These are phyloP conservation scores for Apiotrichum siamense DNA, from an alignment of 1,284 basidiomycete species.

Conservation along the genomic window DNA sequence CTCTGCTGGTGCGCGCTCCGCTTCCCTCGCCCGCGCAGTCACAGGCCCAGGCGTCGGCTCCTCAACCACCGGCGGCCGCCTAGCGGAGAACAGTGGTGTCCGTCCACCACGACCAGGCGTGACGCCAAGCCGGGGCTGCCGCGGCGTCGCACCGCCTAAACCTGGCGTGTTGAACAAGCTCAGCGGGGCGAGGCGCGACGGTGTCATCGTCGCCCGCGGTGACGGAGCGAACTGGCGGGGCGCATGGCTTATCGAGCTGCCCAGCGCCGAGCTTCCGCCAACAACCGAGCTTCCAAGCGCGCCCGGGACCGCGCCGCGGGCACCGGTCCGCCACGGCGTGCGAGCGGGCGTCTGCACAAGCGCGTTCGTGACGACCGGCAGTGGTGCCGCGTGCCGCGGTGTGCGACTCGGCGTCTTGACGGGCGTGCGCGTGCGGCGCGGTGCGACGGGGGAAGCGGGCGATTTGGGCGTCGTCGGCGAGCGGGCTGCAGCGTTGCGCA, in stretches of 20 bases:
- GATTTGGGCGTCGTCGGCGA: background rate
- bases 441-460: background rate
- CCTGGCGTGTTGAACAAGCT: background rate
- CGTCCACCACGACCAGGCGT: background rate
- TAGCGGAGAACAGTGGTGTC: too few species aligned
- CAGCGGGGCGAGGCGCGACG: background rate
- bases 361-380: constrained; percentile 31
- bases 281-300: background rate
- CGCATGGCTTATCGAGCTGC: background rate
- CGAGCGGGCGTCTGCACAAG: constrained; percentile 21
- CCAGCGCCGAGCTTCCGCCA: too few species aligned
- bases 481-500: background rate
- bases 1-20: too few species aligned
- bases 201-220: constrained; percentile 7
- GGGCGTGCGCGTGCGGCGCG: constrained; percentile 9
- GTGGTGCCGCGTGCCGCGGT: background rate
- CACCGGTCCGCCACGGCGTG: constrained; percentile 12
- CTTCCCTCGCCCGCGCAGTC: too few species aligned
- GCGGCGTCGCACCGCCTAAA: background rate
- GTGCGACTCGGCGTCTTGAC: constrained; percentile 15
- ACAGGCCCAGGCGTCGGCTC: background rate
- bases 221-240: background rate
- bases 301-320: constrained; percentile 13
- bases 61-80: too few species aligned
- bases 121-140: background rate